Evolutionary conservation across 306 rosid species (phyloP).

Genomic region (Prunus dulcis): DNA sequence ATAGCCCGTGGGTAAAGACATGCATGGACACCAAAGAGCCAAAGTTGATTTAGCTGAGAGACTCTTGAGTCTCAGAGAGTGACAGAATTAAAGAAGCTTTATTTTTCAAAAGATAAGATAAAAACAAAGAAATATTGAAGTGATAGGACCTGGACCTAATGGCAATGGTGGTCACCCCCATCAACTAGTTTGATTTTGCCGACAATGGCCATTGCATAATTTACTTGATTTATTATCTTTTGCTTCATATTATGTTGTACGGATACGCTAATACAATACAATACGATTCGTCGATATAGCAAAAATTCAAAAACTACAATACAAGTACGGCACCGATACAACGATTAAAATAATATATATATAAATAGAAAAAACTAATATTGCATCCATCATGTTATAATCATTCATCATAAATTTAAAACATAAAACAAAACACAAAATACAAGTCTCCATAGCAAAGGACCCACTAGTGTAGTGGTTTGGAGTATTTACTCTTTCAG

Average conservation of each 20-base stretch:
- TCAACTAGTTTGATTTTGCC: slow-evolving; percentile 1
- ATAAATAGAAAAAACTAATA: too few species aligned
- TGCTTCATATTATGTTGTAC: too few species aligned
- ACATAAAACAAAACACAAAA: too few species aligned
- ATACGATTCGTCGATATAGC: rapidly evolving
- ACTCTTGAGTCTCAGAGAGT: neutral
- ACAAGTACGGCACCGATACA: too few species aligned
- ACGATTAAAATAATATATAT: too few species aligned
- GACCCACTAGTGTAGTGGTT: too few species aligned
- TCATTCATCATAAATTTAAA: too few species aligned
- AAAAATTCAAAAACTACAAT: too few species aligned
- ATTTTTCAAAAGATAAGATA: neutral
- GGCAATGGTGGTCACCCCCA: slow-evolving; percentile 15
- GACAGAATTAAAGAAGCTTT: neutral
- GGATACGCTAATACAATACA: rapidly evolving
- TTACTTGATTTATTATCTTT: too few species aligned
- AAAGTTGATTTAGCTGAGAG: neutral
- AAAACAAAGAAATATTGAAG: slow-evolving; percentile 21
- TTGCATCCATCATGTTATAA: too few species aligned
- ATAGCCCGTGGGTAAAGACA: slow-evolving; percentile 10
- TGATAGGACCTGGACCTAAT: slow-evolving; percentile 7
- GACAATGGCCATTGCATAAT: neutral
- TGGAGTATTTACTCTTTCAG: too few species aligned
- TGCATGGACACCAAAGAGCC: slow-evolving; percentile 16
- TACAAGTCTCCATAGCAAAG: too few species aligned